Evolutionary conservation across 176 grass and related monocot species (phyloP), one percentile per base, ranked within the genome.

Genomic region (Typha latifolia): DNA sequence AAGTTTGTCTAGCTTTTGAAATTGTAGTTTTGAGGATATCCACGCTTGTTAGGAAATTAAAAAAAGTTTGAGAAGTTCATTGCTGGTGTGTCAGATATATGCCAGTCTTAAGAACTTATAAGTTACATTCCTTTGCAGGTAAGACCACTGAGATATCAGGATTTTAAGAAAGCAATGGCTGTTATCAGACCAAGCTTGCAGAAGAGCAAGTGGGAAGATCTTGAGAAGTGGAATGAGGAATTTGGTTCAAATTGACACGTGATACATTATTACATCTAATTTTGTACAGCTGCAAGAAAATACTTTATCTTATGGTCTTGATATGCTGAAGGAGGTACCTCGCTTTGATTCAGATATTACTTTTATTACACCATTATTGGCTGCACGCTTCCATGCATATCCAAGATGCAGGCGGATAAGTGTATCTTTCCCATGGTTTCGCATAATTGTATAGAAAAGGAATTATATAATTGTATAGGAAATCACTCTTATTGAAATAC

Each of bases 181-280:
- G 81, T 82, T 27, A 97, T 92, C 63, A 82, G 85, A 71, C 94
- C 94, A 55, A 92, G 93, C 49, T 80, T 97, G 53, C 93, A 87
- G 69, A 92, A 90, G 88, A 84, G 85, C 78, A 92, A 84, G 63
- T 92, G 94, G 94, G 81, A 90, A 26, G 94, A 93, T 37, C 76
- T 97, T 22, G 81, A 93, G 83, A 81, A 74, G 68, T 97, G 94
- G 94, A 97, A 97, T 66, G 48, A 80, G 31, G 81, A 97, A 23
- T 97, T 97, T 19, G 94, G 94, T 52, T 92, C 94, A 6, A 90
- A 81, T 52, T 93, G 73, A 85, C 26, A 32, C 29, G 2, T 18
- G 3, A 52, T 74, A 52, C 37, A 10, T n/a, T 59, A 2, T 12
- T 21, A 59, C 53, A 19, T 1, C 53, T 11, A n/a, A 19, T 59